These are phyloP conservation scores for Talaromyces atroroseus DNA, from an alignment of 2,329 filamentous ascomycete species.

Conservation along the genomic window DNA sequence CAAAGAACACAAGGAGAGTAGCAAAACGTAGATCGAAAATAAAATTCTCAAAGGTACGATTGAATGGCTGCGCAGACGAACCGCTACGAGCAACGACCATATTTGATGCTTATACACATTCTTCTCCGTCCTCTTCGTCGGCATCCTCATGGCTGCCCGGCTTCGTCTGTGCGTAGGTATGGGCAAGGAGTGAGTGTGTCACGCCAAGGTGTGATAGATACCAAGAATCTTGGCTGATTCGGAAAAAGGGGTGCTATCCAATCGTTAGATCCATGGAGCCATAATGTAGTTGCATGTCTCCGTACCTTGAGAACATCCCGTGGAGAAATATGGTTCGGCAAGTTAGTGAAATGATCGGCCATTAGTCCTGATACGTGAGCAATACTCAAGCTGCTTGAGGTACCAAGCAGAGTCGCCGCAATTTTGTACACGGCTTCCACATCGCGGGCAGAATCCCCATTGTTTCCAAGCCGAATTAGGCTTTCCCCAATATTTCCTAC, in stretches of 20 bases:
- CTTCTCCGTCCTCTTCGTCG: too few species aligned
- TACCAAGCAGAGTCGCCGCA: background rate
- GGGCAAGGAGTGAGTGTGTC: too few species aligned
- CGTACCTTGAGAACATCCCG: background rate
- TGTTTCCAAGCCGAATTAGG: background rate
- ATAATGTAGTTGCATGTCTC: background rate
- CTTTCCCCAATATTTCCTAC: slow-evolving; percentile 2
- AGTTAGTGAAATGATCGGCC: background rate
- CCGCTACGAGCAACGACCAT: too few species aligned
- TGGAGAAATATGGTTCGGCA: background rate
- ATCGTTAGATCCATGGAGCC: background rate
- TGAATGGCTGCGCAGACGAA: too few species aligned
- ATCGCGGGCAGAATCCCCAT: background rate
- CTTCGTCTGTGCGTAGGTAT: too few species aligned
- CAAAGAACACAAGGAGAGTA: too few species aligned
- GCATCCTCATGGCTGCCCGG: too few species aligned
- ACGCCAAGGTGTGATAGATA: background rate
- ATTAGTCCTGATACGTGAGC: background rate
- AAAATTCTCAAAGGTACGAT: too few species aligned
- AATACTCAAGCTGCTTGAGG: background rate
- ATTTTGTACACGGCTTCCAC: background rate
- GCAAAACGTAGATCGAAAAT: too few species aligned
- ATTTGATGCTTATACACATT: too few species aligned
- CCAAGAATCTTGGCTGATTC: background rate
- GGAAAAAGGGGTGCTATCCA: background rate